Evolutionary conservation across 441 rosid genomes (phyloP).

Genomic region (Melianthus villosus): DNA sequence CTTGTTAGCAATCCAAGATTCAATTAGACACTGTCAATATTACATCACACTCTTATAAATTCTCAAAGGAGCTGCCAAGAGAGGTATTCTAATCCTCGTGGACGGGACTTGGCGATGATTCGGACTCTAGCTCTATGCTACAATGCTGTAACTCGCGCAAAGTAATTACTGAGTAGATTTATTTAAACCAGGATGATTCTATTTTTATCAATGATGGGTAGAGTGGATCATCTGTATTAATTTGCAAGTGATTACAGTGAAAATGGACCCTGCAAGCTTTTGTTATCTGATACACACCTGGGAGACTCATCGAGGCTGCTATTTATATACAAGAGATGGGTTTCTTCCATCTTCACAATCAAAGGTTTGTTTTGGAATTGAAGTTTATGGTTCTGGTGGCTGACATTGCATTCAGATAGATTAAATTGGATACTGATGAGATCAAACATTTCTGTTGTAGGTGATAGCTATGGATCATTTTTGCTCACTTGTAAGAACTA

Average conservation of each 20-base stretch:
- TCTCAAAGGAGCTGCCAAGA: constrained; percentile 38
- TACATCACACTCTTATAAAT: too few relatives aligned
- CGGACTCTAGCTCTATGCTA: constrained; percentile 57
- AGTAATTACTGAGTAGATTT: constrained; percentile 26
- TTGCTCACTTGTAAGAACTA: constrained; percentile 17
- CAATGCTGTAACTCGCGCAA: constrained; percentile 47
- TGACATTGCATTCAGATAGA: too few relatives aligned
- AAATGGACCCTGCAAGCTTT: constrained; percentile 31
- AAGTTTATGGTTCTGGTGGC: too few relatives aligned
- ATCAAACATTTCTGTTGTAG: constrained; percentile 16
- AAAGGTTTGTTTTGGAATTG: constrained; percentile 38
- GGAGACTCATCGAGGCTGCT: constrained; percentile 59
- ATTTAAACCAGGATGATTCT: too few relatives aligned
- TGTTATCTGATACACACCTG: constrained; percentile 51
- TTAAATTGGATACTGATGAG: too few relatives aligned
- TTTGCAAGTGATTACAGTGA: constrained; percentile 14
- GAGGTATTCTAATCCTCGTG: constrained; percentile 48
- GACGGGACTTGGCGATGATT: constrained; percentile 71
- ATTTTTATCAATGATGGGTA: not conserved
- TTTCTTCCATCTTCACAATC: constrained; percentile 32
- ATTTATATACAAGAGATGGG: constrained; percentile 70
- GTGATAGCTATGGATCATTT: constrained; percentile 53
- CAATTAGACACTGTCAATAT: too few relatives aligned
- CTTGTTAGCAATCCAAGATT: too few relatives aligned
- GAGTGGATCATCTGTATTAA: not conserved